A percentile compares a stretch with the other conserved stretches of the same genome.
These are phyloP conservation scores for Citrus maxima DNA, from an alignment of 345 rosid species.

Conservation along the genomic window DNA sequence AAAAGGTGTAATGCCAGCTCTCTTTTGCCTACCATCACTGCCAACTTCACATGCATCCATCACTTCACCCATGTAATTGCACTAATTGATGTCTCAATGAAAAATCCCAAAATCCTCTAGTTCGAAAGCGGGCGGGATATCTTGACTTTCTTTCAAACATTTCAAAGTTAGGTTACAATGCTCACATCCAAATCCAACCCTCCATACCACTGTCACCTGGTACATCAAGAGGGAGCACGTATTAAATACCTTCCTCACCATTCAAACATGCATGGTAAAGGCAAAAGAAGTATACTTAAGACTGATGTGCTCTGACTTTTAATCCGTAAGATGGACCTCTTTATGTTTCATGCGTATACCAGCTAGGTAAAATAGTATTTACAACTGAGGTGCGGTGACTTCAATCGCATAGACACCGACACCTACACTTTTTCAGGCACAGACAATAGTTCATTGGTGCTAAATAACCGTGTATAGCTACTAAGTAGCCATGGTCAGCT, in stretches of 20 bases:
- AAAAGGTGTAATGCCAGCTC: neutral
- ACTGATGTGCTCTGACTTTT: too few species aligned
- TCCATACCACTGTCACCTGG: neutral
- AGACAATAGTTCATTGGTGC: too few species aligned
- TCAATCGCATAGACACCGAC: too few species aligned
- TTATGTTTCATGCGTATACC: too few species aligned
- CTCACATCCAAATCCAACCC: conserved; percentile 3
- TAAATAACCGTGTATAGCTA: too few species aligned
- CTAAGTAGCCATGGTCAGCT: too few species aligned
- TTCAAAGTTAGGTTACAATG: neutral
- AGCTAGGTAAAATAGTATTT: too few species aligned
- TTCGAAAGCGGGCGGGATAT: neutral
- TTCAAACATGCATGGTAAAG: too few species aligned
- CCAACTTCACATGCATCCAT: conserved; percentile 22
- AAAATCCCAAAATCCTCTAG: neutral
- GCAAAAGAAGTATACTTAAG: too few species aligned
- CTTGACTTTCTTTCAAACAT: neutral
- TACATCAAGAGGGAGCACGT: neutral
- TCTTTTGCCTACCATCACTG: neutral
- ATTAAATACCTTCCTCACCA: conserved; percentile 3
- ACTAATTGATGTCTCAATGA: conserved; percentile 16
- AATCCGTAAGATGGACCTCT: too few species aligned
- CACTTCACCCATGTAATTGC: conserved; percentile 21
- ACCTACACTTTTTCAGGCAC: too few species aligned
- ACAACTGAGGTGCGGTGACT: too few species aligned